These are phyloP conservation scores for Penicillium macrosclerotiorum DNA, from an alignment of 495 filamentous ascomycete species.

Conservation along the genomic window DNA sequence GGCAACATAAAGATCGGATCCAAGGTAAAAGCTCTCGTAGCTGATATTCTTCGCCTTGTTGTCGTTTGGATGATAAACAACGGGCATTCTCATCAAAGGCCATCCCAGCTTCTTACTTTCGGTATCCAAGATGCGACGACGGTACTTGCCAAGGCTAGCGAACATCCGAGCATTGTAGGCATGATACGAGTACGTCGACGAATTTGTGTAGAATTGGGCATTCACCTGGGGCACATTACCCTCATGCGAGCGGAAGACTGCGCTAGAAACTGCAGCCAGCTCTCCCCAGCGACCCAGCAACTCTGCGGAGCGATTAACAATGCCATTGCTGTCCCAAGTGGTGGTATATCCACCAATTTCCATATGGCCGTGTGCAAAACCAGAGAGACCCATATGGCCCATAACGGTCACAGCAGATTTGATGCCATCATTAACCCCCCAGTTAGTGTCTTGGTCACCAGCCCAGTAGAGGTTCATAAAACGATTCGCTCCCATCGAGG, in stretches of 20 bases:
- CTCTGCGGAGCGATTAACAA: constrained; percentile 24
- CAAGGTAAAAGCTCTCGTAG: constrained; percentile 27
- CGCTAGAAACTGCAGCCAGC: constrained; percentile 21
- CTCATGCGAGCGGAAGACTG: constrained; percentile 25
- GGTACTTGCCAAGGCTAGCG: constrained; percentile 19
- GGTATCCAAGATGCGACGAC: constrained; percentile 22
- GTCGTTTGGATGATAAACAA: constrained; percentile 23
- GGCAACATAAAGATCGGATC: constrained; percentile 24
- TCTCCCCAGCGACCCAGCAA: constrained; percentile 27
- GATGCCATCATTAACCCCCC: constrained; percentile 27
- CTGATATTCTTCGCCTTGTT: constrained; percentile 19
- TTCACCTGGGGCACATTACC: constrained; percentile 24
- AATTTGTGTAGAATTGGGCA: constrained; percentile 25
- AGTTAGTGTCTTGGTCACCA: constrained; percentile 24
- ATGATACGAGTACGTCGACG: constrained; percentile 18
- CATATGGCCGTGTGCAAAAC: constrained; percentile 22
- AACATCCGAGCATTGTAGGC: constrained; percentile 27
- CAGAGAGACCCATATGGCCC: constrained; percentile 27
- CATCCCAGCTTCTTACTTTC: constrained; percentile 22
- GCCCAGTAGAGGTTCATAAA: constrained; percentile 28
- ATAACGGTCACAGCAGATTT: constrained; percentile 26
- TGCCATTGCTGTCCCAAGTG: constrained; percentile 14
- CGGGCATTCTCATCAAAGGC: constrained; percentile 26
- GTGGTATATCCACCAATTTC: constrained; percentile 28
- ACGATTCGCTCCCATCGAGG: constrained; percentile 19